A percentile compares a stretch with the other conserved stretches of the same genome.
phyloP scores from a whole-genome alignment of 2,329 filamentous ascomycete genomes.

The Meredithiella fracta region DNA sequence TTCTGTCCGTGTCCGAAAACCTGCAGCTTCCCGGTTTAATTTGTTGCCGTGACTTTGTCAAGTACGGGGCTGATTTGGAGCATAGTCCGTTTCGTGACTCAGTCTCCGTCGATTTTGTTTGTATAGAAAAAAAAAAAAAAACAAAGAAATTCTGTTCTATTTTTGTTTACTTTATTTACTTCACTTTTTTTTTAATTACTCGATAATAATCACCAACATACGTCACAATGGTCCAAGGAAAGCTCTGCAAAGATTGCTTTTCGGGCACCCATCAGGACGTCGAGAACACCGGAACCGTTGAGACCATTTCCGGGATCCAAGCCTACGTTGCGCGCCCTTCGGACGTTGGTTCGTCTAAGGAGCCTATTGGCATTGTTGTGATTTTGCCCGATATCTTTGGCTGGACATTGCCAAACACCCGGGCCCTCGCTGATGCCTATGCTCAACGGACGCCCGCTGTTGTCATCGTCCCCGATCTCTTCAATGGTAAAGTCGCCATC shows the following conservation, averaged over 20 bases:
- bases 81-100: too few species aligned
- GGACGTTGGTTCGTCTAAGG: slow-evolving; percentile 9
- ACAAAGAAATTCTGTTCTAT: too few species aligned
- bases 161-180: too few species aligned
- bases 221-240: not conserved
- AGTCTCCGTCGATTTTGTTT: too few species aligned
- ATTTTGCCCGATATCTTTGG: slow-evolving; percentile 38
- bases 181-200: too few species aligned
- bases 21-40: too few species aligned
- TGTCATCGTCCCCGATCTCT: slow-evolving; percentile 38
- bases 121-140: too few species aligned
- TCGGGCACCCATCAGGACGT: slow-evolving; percentile 16
- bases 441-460: slow-evolving; percentile 29
- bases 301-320: slow-evolving; percentile 17
- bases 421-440: slow-evolving; percentile 34
- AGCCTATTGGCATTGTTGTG: slow-evolving; percentile 29
- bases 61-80: too few species aligned
- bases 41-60: too few species aligned
- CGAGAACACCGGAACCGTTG: slow-evolving; percentile 16
- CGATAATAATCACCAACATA: too few species aligned
- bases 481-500: slow-evolving; percentile 21
- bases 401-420: slow-evolving; percentile 33
- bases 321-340: slow-evolving; percentile 18
- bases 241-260: slow-evolving; percentile 16
- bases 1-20: not conserved